Evolutionary conservation across 1,139 yeast genomes (phyloP).

Genomic region (Saccharomyces hybrid): DNA sequence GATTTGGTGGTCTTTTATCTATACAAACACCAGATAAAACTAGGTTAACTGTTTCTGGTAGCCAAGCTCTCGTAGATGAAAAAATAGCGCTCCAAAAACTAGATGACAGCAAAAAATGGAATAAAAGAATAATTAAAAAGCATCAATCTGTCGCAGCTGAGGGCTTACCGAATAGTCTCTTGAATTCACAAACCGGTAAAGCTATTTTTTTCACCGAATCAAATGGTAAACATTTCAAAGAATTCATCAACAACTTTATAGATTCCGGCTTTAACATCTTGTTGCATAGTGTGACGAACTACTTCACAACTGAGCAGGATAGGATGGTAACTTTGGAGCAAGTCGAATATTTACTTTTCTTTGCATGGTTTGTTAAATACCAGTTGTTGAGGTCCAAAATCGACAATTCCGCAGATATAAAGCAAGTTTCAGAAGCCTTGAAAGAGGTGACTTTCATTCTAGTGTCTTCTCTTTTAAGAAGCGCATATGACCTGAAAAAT

Average conservation of each 20-base stretch:
- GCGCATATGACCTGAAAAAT: slow-evolving; percentile 40
- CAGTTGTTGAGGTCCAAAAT: slow-evolving; percentile 30
- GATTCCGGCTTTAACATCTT: slow-evolving; percentile 74
- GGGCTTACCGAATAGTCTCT: slow-evolving; percentile 29
- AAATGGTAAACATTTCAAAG: slow-evolving; percentile 33
- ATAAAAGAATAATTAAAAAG: slow-evolving; percentile 37
- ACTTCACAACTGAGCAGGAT: slow-evolving; percentile 41
- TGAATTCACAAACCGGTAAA: slow-evolving; percentile 27
- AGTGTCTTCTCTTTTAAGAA: slow-evolving; percentile 49
- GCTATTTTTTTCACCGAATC: slow-evolving; percentile 31
- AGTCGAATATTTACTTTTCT: slow-evolving; percentile 50
- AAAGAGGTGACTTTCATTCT: slow-evolving; percentile 59
- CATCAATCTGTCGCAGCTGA: slow-evolving; percentile 39
- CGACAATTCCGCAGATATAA: slow-evolving; percentile 11
- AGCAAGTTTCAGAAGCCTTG: slow-evolving; percentile 54
- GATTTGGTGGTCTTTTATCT: slow-evolving; percentile 82
- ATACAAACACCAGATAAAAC: slow-evolving; percentile 51
- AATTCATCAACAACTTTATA: slow-evolving; percentile 50
- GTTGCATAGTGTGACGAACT: slow-evolving; percentile 44
- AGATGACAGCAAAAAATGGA: slow-evolving; percentile 66
- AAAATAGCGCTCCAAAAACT: slow-evolving; percentile 46
- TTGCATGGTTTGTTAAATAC: slow-evolving; percentile 62
- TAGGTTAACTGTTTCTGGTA: slow-evolving; percentile 69
- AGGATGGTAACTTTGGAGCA: slow-evolving; percentile 30
- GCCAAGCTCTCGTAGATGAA: slow-evolving; percentile 49